phyloP scores from a whole-genome alignment of 2,329 filamentous ascomycete genomes.

The Cladophialophora bantiana region DNA sequence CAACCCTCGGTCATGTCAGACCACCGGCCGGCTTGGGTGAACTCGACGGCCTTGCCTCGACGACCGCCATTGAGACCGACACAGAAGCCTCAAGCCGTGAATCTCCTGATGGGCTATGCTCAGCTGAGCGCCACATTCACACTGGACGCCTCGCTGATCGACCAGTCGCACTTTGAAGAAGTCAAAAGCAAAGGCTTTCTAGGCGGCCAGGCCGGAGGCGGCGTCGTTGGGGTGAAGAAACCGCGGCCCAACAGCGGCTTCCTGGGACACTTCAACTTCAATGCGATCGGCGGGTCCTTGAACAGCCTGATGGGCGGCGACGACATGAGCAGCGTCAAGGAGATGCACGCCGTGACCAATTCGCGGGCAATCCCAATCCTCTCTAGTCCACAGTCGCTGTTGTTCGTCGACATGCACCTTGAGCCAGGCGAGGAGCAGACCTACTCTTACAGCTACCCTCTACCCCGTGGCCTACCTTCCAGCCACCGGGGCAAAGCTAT shows the following conservation, averaged over 20 bases:
- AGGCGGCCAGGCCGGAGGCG: conserved; percentile 80
- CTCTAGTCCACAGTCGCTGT: conserved; percentile 92
- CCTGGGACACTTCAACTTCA: conserved; percentile 85
- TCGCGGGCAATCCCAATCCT: conserved; percentile 87
- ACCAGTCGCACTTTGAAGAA: conserved; percentile 88
- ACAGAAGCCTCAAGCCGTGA: conserved; percentile 66
- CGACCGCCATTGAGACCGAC: conserved; percentile 43
- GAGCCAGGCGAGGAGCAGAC: conserved; percentile 86
- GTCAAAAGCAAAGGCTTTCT: conserved; percentile 94
- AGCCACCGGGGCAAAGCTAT: conserved; percentile 89
- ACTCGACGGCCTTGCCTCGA: conserved; percentile 61
- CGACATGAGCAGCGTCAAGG: conserved; percentile 90
- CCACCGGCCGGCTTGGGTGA: conserved; percentile 38
- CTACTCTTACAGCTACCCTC: conserved; percentile 83
- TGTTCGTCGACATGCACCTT: conserved; percentile 91
- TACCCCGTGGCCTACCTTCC: conserved; percentile 89
- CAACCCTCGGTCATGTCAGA: conserved; percentile 63
- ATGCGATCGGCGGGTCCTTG: conserved; percentile 83
- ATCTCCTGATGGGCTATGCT: conserved; percentile 96
- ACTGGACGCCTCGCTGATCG: conserved; percentile 88
- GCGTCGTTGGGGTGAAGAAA: conserved; percentile 79
- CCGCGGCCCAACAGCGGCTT: conserved; percentile 76
- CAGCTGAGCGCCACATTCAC: conserved; percentile 93
- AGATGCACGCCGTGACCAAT: conserved; percentile 88
- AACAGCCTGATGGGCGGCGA: conserved; percentile 84